Base-by-base conservation (phyloP, 345 rosid genomes). In the Acer campestre region DNA sequence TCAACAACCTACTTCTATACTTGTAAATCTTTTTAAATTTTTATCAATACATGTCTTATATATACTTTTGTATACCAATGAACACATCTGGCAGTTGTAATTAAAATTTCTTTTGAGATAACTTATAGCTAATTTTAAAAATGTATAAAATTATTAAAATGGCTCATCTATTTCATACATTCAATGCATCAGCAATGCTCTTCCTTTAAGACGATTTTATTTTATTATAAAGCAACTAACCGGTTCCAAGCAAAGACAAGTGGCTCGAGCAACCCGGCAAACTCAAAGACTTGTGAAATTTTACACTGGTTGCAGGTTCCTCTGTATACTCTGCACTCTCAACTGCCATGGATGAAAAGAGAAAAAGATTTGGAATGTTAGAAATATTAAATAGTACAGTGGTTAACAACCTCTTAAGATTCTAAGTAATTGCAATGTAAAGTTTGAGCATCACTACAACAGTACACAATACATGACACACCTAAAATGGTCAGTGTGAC, bases 211-310 rank as follows among this genome's bases (percentile, higher is more conserved):
- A 59, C 23, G n/a, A 70, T 17, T 23, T 7, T 18, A n/a, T 23
- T 35, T 22, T 7, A 25, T 0, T 31, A 16, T 23, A 77, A 68
- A 53, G 42, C 44, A 70, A 78, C 86, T 85, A 22, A 95, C 97
- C 98, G 78, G 93, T 90, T 71, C 99, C 99, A 61, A 93, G 84
- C 89, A 95, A 81, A 14, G 88, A 80, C 71, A 90, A 75, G 38
- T 23, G 94, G 69, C 64, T 84, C 14, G 92, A 90, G 82, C 88
- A 92, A 68, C 92, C 97, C 0, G 91, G 94, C 80, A 93, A 80
- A 63, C 81, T 79, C 85, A 92, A 81, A 48, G 88, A 79, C 74
- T 79, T 90, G 81, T 79, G 86, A 81, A 95, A 95, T 84, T 86
- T 95, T 16, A 90, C 92, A 12, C 58, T 85, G 7, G 97, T 90